Evolutionary conservation across 1,139 yeast genomes (phyloP).

Genomic region (Debaryomycetaceae sp.): DNA sequence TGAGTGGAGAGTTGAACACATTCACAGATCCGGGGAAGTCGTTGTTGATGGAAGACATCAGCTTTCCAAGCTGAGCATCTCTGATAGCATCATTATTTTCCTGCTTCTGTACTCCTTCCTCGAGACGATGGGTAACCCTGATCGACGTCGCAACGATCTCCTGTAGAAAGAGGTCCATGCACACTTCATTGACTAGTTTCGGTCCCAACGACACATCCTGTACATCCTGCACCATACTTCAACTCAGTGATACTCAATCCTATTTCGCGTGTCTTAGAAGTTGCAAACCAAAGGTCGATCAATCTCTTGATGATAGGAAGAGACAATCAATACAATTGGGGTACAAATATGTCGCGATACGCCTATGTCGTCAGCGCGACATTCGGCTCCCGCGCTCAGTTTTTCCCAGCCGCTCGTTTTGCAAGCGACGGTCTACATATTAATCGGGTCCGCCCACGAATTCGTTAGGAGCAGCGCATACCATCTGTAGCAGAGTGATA

Average conservation of each 20-base stretch:
- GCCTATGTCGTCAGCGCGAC: conserved; percentile 1
- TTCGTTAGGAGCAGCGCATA: no score
- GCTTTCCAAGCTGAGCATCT: conserved; percentile 17
- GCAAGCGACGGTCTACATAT: no score
- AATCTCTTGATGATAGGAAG: no score
- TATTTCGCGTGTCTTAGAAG: no score
- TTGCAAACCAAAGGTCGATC: no score
- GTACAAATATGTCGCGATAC: conserved; percentile 1
- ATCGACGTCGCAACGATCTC: conserved; percentile 74
- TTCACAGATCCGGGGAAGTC: conserved; percentile 44
- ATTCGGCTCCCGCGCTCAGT: no score
- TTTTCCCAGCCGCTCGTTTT: no score
- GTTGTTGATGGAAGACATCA: conserved; percentile 18
- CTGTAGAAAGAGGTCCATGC: conserved; percentile 61
- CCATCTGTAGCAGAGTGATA: no score
- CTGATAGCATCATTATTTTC: conserved; percentile 4
- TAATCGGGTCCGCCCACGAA: no score
- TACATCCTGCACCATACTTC: conserved; percentile 13
- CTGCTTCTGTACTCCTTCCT: conserved; percentile 5
- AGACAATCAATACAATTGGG: neutral
- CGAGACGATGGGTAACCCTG: conserved; percentile 38
- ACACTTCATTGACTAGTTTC: conserved; percentile 41
- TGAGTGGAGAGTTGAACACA: conserved; percentile 30
- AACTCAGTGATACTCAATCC: neutral
- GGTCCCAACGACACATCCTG: conserved; percentile 15